Conservation (phyloP, 306 rosid species). For the Pyrus communis region DNA sequence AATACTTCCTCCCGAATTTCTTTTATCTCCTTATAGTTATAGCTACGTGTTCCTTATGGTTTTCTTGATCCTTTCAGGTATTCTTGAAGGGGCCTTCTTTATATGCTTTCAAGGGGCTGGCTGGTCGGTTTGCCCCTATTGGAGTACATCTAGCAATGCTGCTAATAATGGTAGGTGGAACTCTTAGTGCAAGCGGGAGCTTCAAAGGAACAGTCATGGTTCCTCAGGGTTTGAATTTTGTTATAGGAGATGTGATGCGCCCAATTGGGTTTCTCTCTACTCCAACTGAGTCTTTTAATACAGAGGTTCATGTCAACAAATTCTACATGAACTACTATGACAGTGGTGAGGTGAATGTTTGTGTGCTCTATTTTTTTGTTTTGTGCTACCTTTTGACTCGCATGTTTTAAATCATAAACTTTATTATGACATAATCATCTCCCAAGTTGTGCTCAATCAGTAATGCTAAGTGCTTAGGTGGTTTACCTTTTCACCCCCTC, state of each 20-base stretch:
- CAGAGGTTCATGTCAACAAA: conserved; percentile 87
- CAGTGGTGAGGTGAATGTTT: conserved; percentile 75
- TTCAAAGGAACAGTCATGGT: conserved; percentile 91
- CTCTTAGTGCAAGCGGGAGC: conserved; percentile 89
- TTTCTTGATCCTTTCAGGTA: conserved; percentile 41
- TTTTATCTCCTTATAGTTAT: background rate
- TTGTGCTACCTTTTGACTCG: background rate
- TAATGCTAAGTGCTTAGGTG: background rate
- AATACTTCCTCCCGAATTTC: background rate
- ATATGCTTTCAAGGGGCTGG: conserved; percentile 85
- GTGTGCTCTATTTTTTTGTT: background rate
- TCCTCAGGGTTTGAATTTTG: conserved; percentile 93
- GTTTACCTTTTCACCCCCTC: background rate
- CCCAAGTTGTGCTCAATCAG: background rate
- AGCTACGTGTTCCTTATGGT: conserved; percentile 8
- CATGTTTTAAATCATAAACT: background rate
- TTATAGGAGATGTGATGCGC: conserved; percentile 79
- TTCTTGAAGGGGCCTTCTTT: conserved; percentile 78
- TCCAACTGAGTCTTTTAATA: conserved; percentile 72
- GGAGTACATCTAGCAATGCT: conserved; percentile 90
- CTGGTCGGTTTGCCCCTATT: conserved; percentile 88
- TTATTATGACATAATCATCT: background rate
- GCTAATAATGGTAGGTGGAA: conserved; percentile 89
- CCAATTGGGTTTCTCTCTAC: conserved; percentile 78
- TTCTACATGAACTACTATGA: conserved; percentile 86